Conservation (phyloP, 192 early-diverging fungal genomes). For the Backusella westeae region DNA sequence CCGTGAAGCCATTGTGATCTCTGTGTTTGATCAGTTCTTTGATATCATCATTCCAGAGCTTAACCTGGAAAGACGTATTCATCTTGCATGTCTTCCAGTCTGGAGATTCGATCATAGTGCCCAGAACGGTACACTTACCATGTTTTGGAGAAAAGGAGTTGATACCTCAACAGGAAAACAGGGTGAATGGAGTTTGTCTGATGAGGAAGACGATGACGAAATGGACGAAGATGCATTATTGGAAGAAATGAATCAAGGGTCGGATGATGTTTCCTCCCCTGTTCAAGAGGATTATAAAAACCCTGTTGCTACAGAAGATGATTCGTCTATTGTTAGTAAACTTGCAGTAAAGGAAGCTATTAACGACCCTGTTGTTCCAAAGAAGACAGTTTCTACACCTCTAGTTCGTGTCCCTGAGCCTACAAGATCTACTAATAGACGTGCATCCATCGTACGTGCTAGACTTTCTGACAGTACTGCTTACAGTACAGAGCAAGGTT, state of each 20-base stretch:
- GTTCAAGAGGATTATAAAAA: background rate
- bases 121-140: conserved; percentile 32
- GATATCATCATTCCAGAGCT: conserved; percentile 73
- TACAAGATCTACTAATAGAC: conserved; percentile 15
- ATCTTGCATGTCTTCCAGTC: conserved; percentile 52
- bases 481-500: conserved; percentile 32
- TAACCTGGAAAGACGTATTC: conserved; percentile 70
- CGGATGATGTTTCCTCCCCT: background rate
- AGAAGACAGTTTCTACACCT: conserved; percentile 1
- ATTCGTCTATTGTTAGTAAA: background rate
- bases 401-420: conserved; percentile 6
- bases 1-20: conserved; percentile 65
- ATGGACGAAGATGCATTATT: conserved; percentile 39
- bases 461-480: conserved; percentile 21
- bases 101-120: conserved; percentile 15
- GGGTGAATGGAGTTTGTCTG: conserved; percentile 29
- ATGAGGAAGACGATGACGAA: conserved; percentile 42
- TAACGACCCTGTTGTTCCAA: background rate
- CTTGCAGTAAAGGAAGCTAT: background rate
- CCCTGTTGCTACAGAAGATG: background rate
- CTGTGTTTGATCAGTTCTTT: conserved; percentile 58
- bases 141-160: conserved; percentile 50
- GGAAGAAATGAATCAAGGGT: conserved; percentile 7
- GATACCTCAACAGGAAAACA: conserved; percentile 23
- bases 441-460: conserved; percentile 19